Evolutionary conservation across 345 rosid genomes (phyloP), one percentile per base, ranked within the genome.

Genomic region (Boechera stricta): DNA sequence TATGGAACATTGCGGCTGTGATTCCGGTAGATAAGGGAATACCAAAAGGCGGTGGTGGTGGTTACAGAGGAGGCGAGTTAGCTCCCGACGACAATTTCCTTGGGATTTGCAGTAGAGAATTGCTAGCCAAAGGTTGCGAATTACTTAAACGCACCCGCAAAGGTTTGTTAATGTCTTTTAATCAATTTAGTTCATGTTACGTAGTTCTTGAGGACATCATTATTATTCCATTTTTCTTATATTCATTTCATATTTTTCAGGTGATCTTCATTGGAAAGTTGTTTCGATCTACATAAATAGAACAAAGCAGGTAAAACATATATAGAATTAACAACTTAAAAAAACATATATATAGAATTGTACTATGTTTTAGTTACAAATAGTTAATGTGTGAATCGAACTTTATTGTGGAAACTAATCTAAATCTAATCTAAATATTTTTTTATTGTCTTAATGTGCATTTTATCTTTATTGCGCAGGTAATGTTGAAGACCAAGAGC

Each of bases 201-300:
- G 45, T 57, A 36, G 53, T 75, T 58, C 24, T 74, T 74, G 49
- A 24, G 24, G 64, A 49, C 5, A 42, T 6, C 24, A 47, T 44
- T 18, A n/a, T 29, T 2, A 16, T 35, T 12, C 2, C 33, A n/a
- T 9, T 12, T 39, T 18, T 67, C 10, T 47, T 28, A n/a, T 64
- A 76, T 77, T 42, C 10, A 2, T 42, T 64, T 47, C 11, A 28
- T 55, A 41, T 29, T 24, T 65, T 64, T 66, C 90, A 95, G 99
- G 99, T 51, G 99, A 92, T 78, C 96, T 95, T 54, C 99, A 92
- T 79, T 89, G 92, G 99, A 95, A 95, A 80, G 69, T 91, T 60
- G 98, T 95, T 32, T 92, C 97, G 7, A 94, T 95, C 71, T 95
- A 92, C 66, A 80, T 92, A 67, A 95, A 92, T 85, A 83, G 79